phyloP scores from a whole-genome alignment of 2,329 filamentous ascomycete species.

The Penicillium sp. region DNA sequence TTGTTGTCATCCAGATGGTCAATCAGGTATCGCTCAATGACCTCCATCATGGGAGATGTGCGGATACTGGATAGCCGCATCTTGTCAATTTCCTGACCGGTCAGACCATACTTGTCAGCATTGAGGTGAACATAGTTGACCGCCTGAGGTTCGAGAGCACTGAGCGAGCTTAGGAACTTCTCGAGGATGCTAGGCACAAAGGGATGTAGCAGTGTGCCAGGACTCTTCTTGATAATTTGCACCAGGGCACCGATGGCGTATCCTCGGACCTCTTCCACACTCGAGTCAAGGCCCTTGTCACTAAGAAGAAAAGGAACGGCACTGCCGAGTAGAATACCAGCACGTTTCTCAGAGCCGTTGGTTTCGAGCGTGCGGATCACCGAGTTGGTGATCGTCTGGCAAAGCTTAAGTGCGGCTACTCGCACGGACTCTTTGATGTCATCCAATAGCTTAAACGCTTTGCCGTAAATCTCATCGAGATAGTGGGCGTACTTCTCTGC shows the following conservation, averaged over 20 bases:
- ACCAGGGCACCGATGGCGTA: slow-evolving; percentile 84
- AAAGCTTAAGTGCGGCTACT: slow-evolving; percentile 76
- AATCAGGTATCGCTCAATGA: slow-evolving; percentile 79
- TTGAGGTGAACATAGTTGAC: slow-evolving; percentile 94
- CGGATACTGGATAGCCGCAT: slow-evolving; percentile 80
- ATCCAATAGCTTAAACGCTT: slow-evolving; percentile 87
- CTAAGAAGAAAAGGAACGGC: slow-evolving; percentile 90
- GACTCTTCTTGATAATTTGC: slow-evolving; percentile 85
- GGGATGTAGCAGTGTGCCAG: slow-evolving; percentile 72
- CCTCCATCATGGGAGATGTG: slow-evolving; percentile 86
- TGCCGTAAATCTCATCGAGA: slow-evolving; percentile 81
- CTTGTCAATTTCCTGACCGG: slow-evolving; percentile 87
- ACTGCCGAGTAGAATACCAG: slow-evolving; percentile 78
- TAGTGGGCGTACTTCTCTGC: slow-evolving; percentile 80
- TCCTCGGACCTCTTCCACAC: slow-evolving; percentile 80
- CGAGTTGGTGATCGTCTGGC: slow-evolving; percentile 80
- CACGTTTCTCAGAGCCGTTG: slow-evolving; percentile 66
- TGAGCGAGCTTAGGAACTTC: slow-evolving; percentile 78
- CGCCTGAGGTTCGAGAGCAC: slow-evolving; percentile 83
- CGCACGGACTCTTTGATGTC: slow-evolving; percentile 94
- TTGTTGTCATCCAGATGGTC: slow-evolving; percentile 77
- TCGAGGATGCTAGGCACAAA: slow-evolving; percentile 83
- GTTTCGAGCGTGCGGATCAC: slow-evolving; percentile 84
- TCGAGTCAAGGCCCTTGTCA: slow-evolving; percentile 84
- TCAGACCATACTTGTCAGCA: slow-evolving; percentile 79